Base-by-base conservation (phyloP, 306 rosid genomes). In the Sesbania bispinosa region DNA sequence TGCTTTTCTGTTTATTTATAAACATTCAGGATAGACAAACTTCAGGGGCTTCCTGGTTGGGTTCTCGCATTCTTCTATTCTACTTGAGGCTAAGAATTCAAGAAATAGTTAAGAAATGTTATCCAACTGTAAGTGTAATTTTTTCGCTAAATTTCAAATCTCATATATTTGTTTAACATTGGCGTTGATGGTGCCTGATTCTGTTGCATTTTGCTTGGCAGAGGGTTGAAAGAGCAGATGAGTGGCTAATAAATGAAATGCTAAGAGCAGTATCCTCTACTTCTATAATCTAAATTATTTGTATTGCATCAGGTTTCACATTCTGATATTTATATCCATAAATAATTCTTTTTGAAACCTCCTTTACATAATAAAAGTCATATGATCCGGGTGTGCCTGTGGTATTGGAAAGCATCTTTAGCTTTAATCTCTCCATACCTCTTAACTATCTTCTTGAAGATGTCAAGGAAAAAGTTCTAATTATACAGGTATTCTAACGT, bases 231-330 rank as follows among this genome's bases (percentile, higher is more conserved):
- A 79, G 96, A 79, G 96, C 73, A 10, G 88, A 92, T 70, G 83
- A 80, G 59, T 69, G 76, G 91, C 98, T 92, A 42, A 61, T 86
- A 64, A 62, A 62, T 81, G 96, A 92, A 84, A 92, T 92, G 89
- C 81, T 83, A 58, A 86, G 96, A 83, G 93, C 96, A 59, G 96
- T 92, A 88, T 92, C 93, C 96, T 77, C 53, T 41, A 15, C 57
- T 35, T 58, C 26, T 68, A 18, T 59, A 53, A 24, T 75, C 41
- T 35, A 58, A 15, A 24, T 13, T 61, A 10, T 42, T 35, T 62
- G 36, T 62, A 23, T 30, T 69, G 42, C 53, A 36, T 26, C 43
- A 26, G 6, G 39, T 32, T 75, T 72, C 21, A 21, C 35, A 71
- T 71, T 48, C 50, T 62, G n/a, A 36, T 41, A 38, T n/a, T n/a